phyloP scores from a whole-genome alignment of 306 rosid species.

The Astragalus glycyphyllos region DNA sequence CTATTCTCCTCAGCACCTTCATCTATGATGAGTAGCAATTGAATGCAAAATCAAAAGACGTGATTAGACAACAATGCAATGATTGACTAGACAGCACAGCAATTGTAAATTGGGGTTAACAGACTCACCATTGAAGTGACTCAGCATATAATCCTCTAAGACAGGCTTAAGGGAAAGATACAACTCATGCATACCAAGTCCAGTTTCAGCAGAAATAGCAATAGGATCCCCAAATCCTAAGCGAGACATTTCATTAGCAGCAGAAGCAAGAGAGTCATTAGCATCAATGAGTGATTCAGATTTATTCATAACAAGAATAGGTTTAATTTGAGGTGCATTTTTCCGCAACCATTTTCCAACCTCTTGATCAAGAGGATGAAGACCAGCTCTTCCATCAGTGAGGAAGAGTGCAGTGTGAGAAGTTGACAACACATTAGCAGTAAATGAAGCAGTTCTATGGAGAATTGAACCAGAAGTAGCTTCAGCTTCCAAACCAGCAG shows the following conservation, averaged over 20 bases:
- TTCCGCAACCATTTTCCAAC: constrained; percentile 92
- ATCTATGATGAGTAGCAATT: constrained; percentile 48
- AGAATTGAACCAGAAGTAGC: constrained; percentile 86
- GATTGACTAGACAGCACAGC: too few species aligned
- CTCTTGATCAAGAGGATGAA: constrained; percentile 86
- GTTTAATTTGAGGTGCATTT: constrained; percentile 73
- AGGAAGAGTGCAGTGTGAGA: constrained; percentile 80
- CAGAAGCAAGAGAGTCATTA: constrained; percentile 57
- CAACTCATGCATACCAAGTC: constrained; percentile 84
- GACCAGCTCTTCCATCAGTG: constrained; percentile 85
- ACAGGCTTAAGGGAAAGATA: constrained; percentile 67
- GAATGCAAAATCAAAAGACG: constrained; percentile 20
- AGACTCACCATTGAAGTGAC: constrained; percentile 59
- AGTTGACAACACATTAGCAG: constrained; percentile 66
- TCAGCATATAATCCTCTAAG: constrained; percentile 68
- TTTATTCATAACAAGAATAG: constrained; percentile 82
- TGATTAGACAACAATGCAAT: too few species aligned
- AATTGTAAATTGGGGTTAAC: neutral
- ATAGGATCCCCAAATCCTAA: constrained; percentile 96
- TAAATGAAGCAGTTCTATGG: constrained; percentile 82
- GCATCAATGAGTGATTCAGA: constrained; percentile 77
- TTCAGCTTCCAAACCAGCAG: constrained; percentile 87
- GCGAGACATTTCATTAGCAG: constrained; percentile 66
- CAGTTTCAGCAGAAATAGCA: constrained; percentile 95
- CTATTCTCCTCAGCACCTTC: constrained; percentile 50